Evolutionary conservation across 257 asterid genomes (phyloP), one percentile per base, ranked within the genome.

Genomic region (Nemophila menziesii): DNA sequence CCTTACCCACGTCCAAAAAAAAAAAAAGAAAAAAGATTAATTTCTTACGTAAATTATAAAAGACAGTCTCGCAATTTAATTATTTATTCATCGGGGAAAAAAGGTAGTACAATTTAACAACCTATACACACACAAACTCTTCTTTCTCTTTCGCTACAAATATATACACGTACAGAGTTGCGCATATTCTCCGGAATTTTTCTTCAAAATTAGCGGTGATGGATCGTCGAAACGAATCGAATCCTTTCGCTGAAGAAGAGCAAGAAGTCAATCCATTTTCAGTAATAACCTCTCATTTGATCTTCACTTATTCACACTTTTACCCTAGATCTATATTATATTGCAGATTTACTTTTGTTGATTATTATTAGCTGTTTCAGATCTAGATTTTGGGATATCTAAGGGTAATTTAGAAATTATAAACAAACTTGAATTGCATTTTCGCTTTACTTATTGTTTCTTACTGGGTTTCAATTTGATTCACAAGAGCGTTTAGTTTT

Each of bases 211-310:
- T 10, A 20, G 12, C 23, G 63, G 68, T 57, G 22, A 86, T 84
- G 98, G 72, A 55, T 70, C 90, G 93, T 20, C 62, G 76, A 36
- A 68, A 63, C 75, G 99, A 90, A 62, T 89, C 84, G n/a, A 90
- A 90, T 65, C 96, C 99, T 5, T 85, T 90, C 60, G 94, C 74
- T 60, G 99, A 85, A 62, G 97, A 63, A 52, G 87, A 81, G 43
- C 96, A 65, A 12, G 98, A 81, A 76, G 94, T 90, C 81, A 90
- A 90, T 73, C 99, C 99, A 23, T 90, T 90, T 67, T 67, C 96
- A 94, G 99, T 90, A 85, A 4, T 4, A 26, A 26, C 74, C 60
- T 43, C 65, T 58, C 17, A 22, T 33, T 44, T 51, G 57, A n/a
- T 22, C 21, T 41, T 66, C 54, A 48, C 68, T 59, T 49, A 29